phyloP scores from a whole-genome alignment of 2,329 filamentous ascomycete genomes.

The Diplocarpon rosae region DNA sequence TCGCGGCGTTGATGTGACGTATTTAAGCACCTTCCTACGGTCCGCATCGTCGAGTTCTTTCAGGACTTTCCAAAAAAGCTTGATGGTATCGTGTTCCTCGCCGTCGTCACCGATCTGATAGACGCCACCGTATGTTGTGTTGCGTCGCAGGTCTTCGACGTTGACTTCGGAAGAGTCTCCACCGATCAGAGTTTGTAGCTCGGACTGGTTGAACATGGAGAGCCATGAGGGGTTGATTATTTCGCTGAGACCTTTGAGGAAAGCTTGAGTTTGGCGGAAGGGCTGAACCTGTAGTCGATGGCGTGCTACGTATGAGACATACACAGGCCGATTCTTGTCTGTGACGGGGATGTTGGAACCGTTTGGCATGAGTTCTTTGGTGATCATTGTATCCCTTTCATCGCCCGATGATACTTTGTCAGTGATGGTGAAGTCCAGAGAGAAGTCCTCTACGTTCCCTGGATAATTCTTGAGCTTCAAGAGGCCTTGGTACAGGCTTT shows the following conservation, averaged over 20 bases:
- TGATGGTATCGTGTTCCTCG: conserved; percentile 72
- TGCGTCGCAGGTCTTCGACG: conserved; percentile 69
- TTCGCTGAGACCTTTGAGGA: conserved; percentile 71
- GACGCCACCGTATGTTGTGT: conserved; percentile 80
- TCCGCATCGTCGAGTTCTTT: conserved; percentile 62
- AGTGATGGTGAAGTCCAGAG: conserved; percentile 79
- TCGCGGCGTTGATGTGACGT: conserved; percentile 86
- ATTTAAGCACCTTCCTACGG: conserved; percentile 79
- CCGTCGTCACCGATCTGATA: conserved; percentile 86
- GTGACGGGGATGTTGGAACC: conserved; percentile 73
- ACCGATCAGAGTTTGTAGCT: conserved; percentile 86
- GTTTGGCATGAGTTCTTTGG: conserved; percentile 63
- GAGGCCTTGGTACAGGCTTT: conserved; percentile 81
- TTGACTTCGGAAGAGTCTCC: conserved; percentile 81
- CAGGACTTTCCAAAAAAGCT: conserved; percentile 89
- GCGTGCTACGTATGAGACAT: conserved; percentile 82
- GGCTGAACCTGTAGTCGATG: conserved; percentile 79
- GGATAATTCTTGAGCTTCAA: conserved; percentile 72
- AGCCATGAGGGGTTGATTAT: conserved; percentile 92
- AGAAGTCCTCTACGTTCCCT: conserved; percentile 69
- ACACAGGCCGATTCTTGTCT: conserved; percentile 86
- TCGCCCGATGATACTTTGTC: conserved; percentile 47
- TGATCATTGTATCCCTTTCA: conserved; percentile 48
- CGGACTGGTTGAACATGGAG: conserved; percentile 95
- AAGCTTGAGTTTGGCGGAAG: conserved; percentile 70